These are phyloP conservation scores for Suillus brevipes DNA, from an alignment of 768 basidiomycete genomes.

Conservation along the genomic window DNA sequence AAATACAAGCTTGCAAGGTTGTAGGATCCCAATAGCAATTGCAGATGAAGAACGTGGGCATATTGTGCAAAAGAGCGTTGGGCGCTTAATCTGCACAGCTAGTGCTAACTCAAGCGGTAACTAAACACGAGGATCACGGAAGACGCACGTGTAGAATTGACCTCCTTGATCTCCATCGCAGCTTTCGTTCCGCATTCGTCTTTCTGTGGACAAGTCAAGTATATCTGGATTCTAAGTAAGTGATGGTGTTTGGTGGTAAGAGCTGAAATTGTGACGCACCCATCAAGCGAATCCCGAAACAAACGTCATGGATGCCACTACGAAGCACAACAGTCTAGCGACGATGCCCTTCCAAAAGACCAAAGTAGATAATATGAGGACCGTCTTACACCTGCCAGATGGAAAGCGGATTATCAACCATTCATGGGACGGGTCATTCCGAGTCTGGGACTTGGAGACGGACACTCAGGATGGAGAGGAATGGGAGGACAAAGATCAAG, in stretches of 20 bases:
- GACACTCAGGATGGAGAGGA: not conserved
- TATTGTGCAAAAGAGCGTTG: too few relatives aligned
- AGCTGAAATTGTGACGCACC: not conserved
- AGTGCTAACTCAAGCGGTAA: too few relatives aligned
- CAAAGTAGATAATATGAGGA: not conserved
- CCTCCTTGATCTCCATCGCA: too few relatives aligned
- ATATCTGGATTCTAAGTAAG: not conserved
- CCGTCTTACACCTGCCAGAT: not conserved
- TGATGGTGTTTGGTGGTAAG: not conserved
- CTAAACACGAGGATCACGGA: too few relatives aligned
- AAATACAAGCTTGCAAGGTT: not conserved
- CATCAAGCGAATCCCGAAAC: not conserved
- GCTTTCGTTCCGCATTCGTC: not conserved
- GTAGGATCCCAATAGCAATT: too few relatives aligned
- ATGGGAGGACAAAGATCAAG: not conserved
- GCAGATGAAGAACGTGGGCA: too few relatives aligned
- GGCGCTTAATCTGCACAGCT: too few relatives aligned
- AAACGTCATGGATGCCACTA: not conserved
- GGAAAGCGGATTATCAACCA: not conserved
- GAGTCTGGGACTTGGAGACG: not conserved
- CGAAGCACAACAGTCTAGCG: not conserved
- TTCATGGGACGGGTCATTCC: not conserved
- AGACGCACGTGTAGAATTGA: too few relatives aligned
- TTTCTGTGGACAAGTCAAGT: not conserved
- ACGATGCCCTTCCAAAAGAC: not conserved